Evolutionary conservation across 441 rosid genomes (phyloP).

Genomic region (Arabidopsis lyrata): DNA sequence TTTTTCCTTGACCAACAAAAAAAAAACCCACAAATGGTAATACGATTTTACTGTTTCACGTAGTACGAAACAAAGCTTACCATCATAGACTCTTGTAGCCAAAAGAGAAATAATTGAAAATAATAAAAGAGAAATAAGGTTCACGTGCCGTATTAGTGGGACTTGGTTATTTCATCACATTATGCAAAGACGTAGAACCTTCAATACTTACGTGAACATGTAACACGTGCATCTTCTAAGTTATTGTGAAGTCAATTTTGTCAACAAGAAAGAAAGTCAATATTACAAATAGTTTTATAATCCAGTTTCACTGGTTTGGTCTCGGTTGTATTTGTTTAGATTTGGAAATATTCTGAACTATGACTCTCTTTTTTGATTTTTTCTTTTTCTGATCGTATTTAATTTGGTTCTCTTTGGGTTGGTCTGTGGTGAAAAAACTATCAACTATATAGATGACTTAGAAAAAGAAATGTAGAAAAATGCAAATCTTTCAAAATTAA

Average conservation of each 20-base stretch:
- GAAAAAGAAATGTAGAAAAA: not conserved
- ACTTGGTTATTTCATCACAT: slow-evolving; percentile 15
- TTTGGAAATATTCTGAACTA: not conserved
- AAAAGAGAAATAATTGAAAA: slow-evolving; percentile 2
- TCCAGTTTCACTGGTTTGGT: slow-evolving; percentile 8
- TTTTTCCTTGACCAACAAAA: not conserved
- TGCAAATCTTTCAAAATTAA: not conserved
- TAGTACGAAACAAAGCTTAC: slow-evolving; percentile 3
- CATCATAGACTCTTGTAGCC: not conserved
- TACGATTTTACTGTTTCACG: not conserved
- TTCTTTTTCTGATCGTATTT: not conserved
- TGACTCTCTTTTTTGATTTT: not conserved
- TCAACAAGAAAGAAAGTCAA: slow-evolving; percentile 38
- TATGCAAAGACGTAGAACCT: slow-evolving; percentile 35
- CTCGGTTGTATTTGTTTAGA: slow-evolving; percentile 16
- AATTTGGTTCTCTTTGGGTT: slow-evolving; percentile 4
- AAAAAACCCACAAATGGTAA: not conserved
- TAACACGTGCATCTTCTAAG: slow-evolving; percentile 26
- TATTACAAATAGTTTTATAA: not conserved
- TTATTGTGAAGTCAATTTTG: slow-evolving; percentile 33
- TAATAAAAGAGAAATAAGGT: too few relatives aligned
- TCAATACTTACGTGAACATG: slow-evolving; percentile 13
- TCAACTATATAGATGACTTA: not conserved
- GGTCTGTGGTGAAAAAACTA: not conserved
- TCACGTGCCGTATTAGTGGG: slow-evolving; percentile 17